A percentile compares a stretch with the other conserved stretches of the same genome.
phyloP scores from a whole-genome alignment of 805 yeast genomes.

The Metahyphopichia silvanorum region DNA sequence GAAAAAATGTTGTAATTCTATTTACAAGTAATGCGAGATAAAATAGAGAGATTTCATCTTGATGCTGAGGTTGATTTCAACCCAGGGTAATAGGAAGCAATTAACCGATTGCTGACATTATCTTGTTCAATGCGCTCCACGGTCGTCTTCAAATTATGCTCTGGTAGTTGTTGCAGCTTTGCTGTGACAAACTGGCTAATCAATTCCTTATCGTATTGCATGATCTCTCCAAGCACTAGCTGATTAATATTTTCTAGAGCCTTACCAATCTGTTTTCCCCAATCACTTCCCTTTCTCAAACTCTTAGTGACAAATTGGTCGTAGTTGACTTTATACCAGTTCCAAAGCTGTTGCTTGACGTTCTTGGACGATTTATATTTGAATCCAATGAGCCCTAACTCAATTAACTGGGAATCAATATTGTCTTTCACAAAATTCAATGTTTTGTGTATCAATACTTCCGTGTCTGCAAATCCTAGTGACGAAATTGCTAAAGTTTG shows the following conservation, averaged over 20 bases:
- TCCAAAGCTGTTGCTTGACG: slow-evolving; percentile 41
- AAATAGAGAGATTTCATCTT: too few species aligned
- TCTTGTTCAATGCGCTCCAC: slow-evolving; percentile 18
- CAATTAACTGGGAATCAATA: slow-evolving; percentile 53
- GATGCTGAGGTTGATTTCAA: too few species aligned
- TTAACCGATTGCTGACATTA: slow-evolving; percentile 13
- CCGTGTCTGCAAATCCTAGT: slow-evolving; percentile 46
- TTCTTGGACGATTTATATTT: slow-evolving; percentile 30
- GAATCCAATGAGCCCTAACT: slow-evolving; percentile 55
- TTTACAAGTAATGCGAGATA: too few species aligned
- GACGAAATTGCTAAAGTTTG: slow-evolving; percentile 57
- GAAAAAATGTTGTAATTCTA: too few species aligned
- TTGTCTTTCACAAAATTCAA: slow-evolving; percentile 57
- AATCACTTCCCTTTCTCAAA: slow-evolving; percentile 41
- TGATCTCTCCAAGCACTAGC: slow-evolving; percentile 36
- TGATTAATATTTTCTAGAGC: slow-evolving; percentile 42
- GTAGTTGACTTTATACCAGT: slow-evolving; percentile 55
- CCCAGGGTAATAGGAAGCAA: slow-evolving; percentile 15
- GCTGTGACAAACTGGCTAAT: slow-evolving; percentile 26
- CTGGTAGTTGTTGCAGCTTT: slow-evolving; percentile 30
- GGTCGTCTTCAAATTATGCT: slow-evolving; percentile 32
- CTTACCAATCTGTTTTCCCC: slow-evolving; percentile 43
- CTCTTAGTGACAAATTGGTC: slow-evolving; percentile 51
- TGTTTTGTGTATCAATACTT: slow-evolving; percentile 48
- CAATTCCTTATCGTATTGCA: slow-evolving; percentile 34